These are phyloP conservation scores for Lophiotrema nucula DNA, from an alignment of 495 filamentous ascomycete species.

Conservation along the genomic window DNA sequence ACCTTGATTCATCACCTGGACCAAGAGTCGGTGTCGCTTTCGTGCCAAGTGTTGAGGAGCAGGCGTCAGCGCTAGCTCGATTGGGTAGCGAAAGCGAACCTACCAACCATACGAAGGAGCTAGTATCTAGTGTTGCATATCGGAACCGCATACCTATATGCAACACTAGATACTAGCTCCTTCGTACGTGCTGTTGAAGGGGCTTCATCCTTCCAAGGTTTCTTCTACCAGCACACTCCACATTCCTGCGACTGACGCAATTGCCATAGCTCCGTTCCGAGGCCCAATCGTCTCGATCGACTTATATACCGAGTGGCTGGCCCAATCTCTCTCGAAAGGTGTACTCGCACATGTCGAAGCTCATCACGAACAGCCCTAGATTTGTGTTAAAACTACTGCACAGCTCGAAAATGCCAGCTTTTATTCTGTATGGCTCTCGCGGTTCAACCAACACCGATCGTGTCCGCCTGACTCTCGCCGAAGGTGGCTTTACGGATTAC, in stretches of 20 bases:
- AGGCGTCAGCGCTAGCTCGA: constrained; percentile 8
- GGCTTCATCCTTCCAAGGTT: background rate
- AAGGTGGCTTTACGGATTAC: constrained; percentile 23
- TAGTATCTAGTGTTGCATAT: too few relatives aligned
- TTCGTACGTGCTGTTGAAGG: background rate
- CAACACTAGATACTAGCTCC: too few relatives aligned
- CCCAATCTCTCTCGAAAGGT: constrained; percentile 5
- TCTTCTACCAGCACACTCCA: too few relatives aligned
- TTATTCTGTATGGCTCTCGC: constrained; percentile 16
- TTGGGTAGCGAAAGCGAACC: constrained; percentile 15
- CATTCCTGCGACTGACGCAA: background rate
- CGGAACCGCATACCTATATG: too few relatives aligned
- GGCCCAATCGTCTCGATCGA: constrained; percentile 1
- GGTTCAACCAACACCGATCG: constrained; percentile 20
- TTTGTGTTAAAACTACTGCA: constrained; percentile 11
- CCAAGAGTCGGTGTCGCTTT: background rate
- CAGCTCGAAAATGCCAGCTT: constrained; percentile 23
- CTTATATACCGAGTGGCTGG: constrained; percentile 18
- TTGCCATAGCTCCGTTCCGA: background rate
- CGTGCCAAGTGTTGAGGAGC: constrained; percentile 1
- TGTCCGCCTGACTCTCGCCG: constrained; percentile 21
- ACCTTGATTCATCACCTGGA: background rate
- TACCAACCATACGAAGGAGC: constrained; percentile 15
- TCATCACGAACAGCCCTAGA: constrained; percentile 12
- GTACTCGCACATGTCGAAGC: constrained; percentile 14